Evolutionary conservation across 805 yeast genomes (phyloP).

Genomic region (Candida fluviatilis): DNA sequence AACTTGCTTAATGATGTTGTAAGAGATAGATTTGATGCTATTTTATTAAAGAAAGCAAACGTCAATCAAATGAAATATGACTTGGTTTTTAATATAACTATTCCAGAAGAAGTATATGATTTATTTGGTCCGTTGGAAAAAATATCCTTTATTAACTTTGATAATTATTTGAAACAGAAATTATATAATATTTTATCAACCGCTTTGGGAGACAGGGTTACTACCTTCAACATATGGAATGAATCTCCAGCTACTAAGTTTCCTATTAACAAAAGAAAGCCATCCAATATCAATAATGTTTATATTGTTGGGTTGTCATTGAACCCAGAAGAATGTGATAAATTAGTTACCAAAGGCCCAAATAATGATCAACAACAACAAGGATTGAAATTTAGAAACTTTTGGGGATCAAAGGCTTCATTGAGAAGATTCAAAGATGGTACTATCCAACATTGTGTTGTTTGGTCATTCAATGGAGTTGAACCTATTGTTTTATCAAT

Average conservation of each 20-base stretch:
- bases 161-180: conserved; percentile 59
- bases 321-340: conserved; percentile 71
- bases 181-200: conserved; percentile 52
- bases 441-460: conserved; percentile 81
- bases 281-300: conserved; percentile 28
- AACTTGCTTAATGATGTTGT: conserved; percentile 70
- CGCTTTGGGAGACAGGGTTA: conserved; percentile 53
- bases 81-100: conserved; percentile 50
- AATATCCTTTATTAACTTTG: conserved; percentile 66
- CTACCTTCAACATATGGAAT: conserved; percentile 31
- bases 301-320: conserved; percentile 61
- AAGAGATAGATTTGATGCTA: conserved; percentile 74
- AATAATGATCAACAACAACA: conserved; percentile 51
- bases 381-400: conserved; percentile 61
- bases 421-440: conserved; percentile 93
- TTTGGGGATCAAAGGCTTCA: conserved; percentile 88
- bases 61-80: conserved; percentile 63
- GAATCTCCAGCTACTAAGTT: conserved; percentile 23
- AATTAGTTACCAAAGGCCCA: conserved; percentile 85
- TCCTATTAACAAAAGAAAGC: conserved; percentile 52
- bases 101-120: conserved; percentile 35
- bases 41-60: conserved; percentile 62
- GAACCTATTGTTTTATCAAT: conserved; percentile 67
- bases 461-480: conserved; percentile 60
- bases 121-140: conserved; percentile 68